A percentile compares a stretch with the other conserved stretches of the same genome.
Evolutionary conservation across 2,329 filamentous ascomycete species (phyloP).

Genomic region (Acrodontium crateriforme): DNA sequence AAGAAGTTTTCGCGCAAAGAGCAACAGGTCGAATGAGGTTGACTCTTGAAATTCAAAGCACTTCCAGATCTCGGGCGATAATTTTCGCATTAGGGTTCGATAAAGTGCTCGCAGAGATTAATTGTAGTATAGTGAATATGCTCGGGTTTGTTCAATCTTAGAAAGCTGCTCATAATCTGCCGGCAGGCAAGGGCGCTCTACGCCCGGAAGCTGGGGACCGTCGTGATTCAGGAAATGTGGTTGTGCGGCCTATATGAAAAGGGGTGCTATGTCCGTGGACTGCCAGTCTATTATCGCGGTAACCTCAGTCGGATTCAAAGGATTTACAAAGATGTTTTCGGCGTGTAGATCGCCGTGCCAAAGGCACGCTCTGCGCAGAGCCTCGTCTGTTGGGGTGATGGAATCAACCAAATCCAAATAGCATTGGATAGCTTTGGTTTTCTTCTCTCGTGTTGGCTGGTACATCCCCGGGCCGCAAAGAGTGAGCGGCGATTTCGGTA

Average conservation of each 20-base stretch:
- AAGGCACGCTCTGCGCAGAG: conserved; percentile 8
- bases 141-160: not conserved
- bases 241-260: conserved; percentile 12
- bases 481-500: conserved; percentile 21
- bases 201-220: not conserved
- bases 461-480: conserved; percentile 27
- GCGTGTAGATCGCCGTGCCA: conserved; percentile 28
- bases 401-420: not conserved
- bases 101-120: not conserved
- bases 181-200: not conserved
- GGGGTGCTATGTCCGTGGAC: conserved; percentile 20
- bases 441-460: conserved; percentile 20
- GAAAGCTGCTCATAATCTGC: not conserved
- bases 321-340: conserved; percentile 25
- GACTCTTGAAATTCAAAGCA: not conserved
- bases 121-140: not conserved
- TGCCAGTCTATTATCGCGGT: conserved; percentile 25
- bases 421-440: conserved; percentile 11
- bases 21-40: not conserved
- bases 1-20: not conserved
- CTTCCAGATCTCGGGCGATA: not conserved
- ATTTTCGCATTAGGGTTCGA: not conserved
- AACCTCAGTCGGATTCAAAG: conserved; percentile 18
- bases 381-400: conserved; percentile 13
- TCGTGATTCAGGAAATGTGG: not conserved